Evolutionary conservation across 148 eudicot genomes (phyloP).

Genomic region (Polygonum aviculare): DNA sequence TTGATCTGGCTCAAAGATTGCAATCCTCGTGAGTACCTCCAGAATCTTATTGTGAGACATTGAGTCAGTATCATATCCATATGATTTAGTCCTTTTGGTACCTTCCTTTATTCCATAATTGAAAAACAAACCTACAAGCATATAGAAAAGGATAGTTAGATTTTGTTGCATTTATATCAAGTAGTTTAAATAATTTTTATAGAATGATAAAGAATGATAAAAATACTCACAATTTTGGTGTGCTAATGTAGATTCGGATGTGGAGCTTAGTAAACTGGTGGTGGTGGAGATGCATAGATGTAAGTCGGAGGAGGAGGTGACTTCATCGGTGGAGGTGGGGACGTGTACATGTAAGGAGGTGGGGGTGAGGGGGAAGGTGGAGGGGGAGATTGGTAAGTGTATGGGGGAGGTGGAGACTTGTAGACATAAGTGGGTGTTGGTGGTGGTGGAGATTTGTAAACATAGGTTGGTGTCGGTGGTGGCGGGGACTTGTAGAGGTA

Average conservation of each 20-base stretch:
- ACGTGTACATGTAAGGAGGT: conserved; percentile 22
- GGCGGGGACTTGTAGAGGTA: conserved; percentile 22
- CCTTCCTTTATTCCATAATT: conserved; percentile 5
- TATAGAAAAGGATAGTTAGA: background rate
- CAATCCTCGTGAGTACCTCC: background rate
- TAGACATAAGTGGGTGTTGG: conserved; percentile 9
- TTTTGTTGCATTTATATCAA: background rate
- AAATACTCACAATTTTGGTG: conserved; percentile 3
- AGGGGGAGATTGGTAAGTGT: background rate
- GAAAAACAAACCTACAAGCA: background rate
- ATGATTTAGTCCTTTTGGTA: background rate
- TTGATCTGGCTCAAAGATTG: background rate
- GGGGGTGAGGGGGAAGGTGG: conserved; percentile 18
- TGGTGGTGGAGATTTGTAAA: background rate
- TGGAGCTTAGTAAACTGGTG: conserved; percentile 29
- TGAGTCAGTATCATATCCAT: background rate
- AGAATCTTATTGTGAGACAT: conserved; percentile 1
- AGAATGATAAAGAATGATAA: background rate
- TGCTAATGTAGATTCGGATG: conserved; percentile 1
- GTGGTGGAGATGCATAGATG: conserved; percentile 37
- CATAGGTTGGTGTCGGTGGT: background rate
- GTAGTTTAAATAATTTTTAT: background rate
- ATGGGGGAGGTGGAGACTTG: conserved; percentile 5
- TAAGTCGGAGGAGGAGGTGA: conserved; percentile 35
- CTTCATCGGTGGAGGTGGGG: conserved; percentile 32